Conservation (phyloP, 139 green algal genomes). For the Chlorella sp. region DNA sequence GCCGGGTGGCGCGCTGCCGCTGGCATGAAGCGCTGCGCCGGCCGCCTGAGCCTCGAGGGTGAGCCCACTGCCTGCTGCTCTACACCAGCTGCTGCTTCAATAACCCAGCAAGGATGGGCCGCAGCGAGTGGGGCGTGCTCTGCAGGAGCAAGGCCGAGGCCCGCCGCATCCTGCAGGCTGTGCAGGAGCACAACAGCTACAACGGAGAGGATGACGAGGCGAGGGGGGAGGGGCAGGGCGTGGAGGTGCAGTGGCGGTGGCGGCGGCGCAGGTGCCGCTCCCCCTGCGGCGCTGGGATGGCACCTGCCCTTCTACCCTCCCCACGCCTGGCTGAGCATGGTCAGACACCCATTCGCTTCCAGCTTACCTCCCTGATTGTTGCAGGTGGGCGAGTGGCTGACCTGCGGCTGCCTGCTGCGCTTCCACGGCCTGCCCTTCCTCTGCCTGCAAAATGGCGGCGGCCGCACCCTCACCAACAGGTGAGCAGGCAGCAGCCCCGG, state of each 20-base stretch:
- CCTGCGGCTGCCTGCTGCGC: neutral
- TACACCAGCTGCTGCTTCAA: too few species aligned
- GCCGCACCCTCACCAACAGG: neutral
- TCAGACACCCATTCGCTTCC: neutral
- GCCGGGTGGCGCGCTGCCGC: too few species aligned
- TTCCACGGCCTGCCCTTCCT: neutral
- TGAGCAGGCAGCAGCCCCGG: neutral
- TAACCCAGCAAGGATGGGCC: neutral
- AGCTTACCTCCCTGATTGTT: too few species aligned
- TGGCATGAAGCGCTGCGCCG: too few species aligned
- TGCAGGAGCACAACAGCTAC: neutral
- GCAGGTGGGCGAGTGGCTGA: neutral
- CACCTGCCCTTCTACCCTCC: neutral
- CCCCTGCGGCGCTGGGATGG: neutral
- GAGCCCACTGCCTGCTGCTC: too few species aligned
- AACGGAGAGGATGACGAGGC: neutral
- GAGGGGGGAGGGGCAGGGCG: too few species aligned
- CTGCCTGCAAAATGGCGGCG: neutral
- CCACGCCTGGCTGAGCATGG: too few species aligned
- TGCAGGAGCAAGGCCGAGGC: neutral
- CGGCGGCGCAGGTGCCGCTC: neutral
- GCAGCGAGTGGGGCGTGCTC: neutral
- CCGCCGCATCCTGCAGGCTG: neutral
- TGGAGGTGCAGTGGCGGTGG: too few species aligned
- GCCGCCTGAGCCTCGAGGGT: too few species aligned